Base-by-base conservation (phyloP, 441 rosid species). In the Populus hybrid region DNA sequence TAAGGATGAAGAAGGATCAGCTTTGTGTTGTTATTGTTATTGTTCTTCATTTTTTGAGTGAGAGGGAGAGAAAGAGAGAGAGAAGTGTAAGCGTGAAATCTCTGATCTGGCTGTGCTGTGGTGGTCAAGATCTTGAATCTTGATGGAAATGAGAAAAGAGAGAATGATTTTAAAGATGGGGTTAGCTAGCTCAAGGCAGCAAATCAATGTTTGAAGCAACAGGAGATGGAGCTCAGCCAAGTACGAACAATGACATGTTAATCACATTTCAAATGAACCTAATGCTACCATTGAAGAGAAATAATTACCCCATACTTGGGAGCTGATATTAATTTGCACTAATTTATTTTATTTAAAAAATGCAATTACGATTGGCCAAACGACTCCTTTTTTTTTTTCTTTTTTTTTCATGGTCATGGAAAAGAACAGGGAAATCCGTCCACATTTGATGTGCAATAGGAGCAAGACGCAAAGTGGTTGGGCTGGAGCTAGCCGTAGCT, bases 1-100 rank as follows among this genome's bases (percentile, higher is more conserved):
- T 95, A 95, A 3, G 98, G 99, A 74, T 92, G 99, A 53, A 95
- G 89, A 68, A 95, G 95, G 78, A 95, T 93, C 29, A 93, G 94
- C 85, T 90, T 95, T 10, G 98, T 93, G 87, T 90, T 93, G 86
- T 53, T 79, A 14, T 83, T 85, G 82, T 84, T 85, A 75, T 56
- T 81, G 82, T 78, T 86, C 87, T 88, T 92, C 91, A 87, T 92
- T 65, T 71, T 69, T 42, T 21, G 42, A 7, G 18, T 12, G 23
- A 3, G 11, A 1, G 53, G 6, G 20, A 26, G 53, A 10, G 53
- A 42, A 11, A 11, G 53, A 45, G 56, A 9, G 59, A 68, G 45
- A 36, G 24, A 63, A 65, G 64, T 29, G 28, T 73, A 26, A 45
- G 31, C 7, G 42, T 9, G 9, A 16, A 9, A 12, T 31, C 26